Conservation (phyloP, 202 grass and related monocot genomes). For the Panicum hallii region DNA sequence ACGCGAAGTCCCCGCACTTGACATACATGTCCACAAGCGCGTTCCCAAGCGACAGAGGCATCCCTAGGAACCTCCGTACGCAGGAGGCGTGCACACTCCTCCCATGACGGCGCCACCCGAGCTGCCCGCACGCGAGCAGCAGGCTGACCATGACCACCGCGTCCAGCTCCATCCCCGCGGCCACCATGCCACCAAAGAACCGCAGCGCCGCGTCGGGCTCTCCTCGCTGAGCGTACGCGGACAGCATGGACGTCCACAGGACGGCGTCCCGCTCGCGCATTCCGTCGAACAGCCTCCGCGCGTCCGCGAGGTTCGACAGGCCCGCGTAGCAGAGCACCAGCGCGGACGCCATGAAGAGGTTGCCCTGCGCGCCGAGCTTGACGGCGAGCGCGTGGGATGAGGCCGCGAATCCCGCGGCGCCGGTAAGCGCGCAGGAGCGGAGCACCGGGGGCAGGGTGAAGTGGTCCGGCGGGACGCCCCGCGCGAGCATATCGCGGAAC, state of each 20-base stretch:
- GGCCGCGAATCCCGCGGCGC: conserved; percentile 36
- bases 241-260: conserved; percentile 83
- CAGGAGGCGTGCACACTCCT: conserved; percentile 61
- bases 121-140: conserved; percentile 63
- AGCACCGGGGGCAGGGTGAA: conserved; percentile 73
- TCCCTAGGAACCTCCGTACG: conserved; percentile 48
- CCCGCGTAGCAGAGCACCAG: conserved; percentile 57
- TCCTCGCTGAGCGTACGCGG: conserved; percentile 61
- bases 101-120: conserved; percentile 57
- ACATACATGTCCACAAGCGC: conserved; percentile 78
- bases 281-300: conserved; percentile 70
- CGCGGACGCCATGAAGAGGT: conserved; percentile 68
- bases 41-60: conserved; percentile 59
- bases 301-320: conserved; percentile 51
- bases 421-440: conserved; percentile 56
- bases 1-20: conserved; percentile 71
- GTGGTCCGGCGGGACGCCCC: conserved; percentile 45
- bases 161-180: conserved; percentile 48
- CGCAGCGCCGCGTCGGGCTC: conserved; percentile 53
- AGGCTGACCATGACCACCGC: conserved; percentile 78
- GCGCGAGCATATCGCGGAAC: conserved; percentile 60
- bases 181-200: conserved; percentile 64
- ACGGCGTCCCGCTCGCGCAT: conserved; percentile 63
- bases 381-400: conserved; percentile 58
- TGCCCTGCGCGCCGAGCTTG: conserved; percentile 55